These are phyloP conservation scores for Stephania yunnanensis DNA, from an alignment of 164 flowering plant species.

Conservation along the genomic window DNA sequence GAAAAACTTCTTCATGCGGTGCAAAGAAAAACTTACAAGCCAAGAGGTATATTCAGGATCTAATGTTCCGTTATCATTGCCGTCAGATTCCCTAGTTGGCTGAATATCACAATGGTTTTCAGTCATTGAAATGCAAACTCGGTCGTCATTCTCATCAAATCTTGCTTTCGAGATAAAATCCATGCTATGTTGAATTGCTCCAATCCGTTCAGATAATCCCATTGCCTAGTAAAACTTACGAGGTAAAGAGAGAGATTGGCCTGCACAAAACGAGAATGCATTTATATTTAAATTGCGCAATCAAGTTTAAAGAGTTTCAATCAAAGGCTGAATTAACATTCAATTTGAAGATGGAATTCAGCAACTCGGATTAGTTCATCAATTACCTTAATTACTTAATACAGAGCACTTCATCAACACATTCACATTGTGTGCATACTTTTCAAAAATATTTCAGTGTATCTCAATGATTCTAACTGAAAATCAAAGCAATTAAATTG, in stretches of 20 bases:
- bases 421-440: too few relatives aligned
- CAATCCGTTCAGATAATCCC: constrained; percentile 25
- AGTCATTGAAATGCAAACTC: constrained; percentile 3
- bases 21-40: constrained; percentile 34
- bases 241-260: not conserved
- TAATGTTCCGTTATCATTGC: not conserved
- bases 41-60: constrained; percentile 31
- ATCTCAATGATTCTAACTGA: too few relatives aligned
- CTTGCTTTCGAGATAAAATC: constrained; percentile 20
- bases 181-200: constrained; percentile 9
- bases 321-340: not conserved
- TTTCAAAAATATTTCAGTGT: too few relatives aligned
- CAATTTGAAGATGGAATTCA: not conserved
- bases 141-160: constrained; percentile 14
- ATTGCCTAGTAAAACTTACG: constrained; percentile 21
- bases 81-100: constrained; percentile 3
- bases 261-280: not conserved
- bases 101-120: constrained; percentile 8
- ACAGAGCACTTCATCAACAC: too few relatives aligned
- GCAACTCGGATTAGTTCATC: not conserved
- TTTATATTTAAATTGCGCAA: not conserved
- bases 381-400: too few relatives aligned
- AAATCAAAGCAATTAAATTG: too few relatives aligned
- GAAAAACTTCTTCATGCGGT: too few relatives aligned
- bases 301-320: not conserved